These are phyloP conservation scores for Yamadazyma ubonensis DNA, from an alignment of 805 yeast genomes.

Conservation along the genomic window DNA sequence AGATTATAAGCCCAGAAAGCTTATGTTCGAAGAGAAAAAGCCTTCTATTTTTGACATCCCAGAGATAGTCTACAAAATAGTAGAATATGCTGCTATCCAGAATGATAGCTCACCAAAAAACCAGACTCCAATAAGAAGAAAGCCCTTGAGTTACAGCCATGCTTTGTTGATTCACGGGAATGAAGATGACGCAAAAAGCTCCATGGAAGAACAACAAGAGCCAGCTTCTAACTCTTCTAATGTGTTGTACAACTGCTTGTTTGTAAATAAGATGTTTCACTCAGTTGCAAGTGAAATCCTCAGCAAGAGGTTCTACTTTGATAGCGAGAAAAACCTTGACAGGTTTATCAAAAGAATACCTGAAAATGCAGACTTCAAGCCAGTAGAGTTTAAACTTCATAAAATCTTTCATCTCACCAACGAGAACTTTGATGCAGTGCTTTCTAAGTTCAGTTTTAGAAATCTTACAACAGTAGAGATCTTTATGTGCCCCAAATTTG, in stretches of 20 bases:
- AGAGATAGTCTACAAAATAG: conserved; percentile 64
- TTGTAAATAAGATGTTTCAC: conserved; percentile 70
- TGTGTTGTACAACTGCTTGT: conserved; percentile 58
- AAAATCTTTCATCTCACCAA: conserved; percentile 50
- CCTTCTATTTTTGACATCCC: conserved; percentile 67
- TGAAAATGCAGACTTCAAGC: conserved; percentile 24
- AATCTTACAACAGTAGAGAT: conserved; percentile 69
- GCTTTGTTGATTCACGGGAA: conserved; percentile 66
- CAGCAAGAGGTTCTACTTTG: conserved; percentile 55
- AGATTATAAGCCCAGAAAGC: conserved; percentile 1
- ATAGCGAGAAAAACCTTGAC: conserved; percentile 45
- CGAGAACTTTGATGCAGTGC: conserved; percentile 48
- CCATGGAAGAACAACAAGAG: conserved; percentile 32
- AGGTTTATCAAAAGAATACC: conserved; percentile 29
- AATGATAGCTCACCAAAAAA: conserved; percentile 59
- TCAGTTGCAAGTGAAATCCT: conserved; percentile 54
- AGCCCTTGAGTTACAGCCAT: conserved; percentile 66
- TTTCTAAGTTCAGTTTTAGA: conserved; percentile 42
- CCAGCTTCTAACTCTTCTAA: conserved; percentile 9
- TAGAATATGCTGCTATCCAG: conserved; percentile 58
- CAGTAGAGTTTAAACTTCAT: conserved; percentile 59
- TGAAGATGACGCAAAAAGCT: conserved; percentile 43
- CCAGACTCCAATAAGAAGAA: conserved; percentile 56
- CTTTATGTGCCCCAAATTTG: conserved; percentile 73
- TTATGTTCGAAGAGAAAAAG: neutral